Conservation (phyloP, 345 rosid species). For the Gossypium turneri region DNA sequence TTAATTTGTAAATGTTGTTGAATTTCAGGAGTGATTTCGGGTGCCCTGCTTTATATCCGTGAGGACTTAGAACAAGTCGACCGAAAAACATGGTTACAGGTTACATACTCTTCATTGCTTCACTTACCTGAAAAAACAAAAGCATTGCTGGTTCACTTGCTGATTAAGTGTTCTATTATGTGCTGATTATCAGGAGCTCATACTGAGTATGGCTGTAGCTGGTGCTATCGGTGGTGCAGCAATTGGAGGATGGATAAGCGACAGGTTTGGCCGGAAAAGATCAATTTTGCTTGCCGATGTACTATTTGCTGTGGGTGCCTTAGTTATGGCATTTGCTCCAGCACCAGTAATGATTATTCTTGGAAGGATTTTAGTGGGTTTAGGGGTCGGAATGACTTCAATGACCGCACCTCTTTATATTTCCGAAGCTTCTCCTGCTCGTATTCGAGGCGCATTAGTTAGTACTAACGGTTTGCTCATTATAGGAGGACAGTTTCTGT, state of each 20-base stretch:
- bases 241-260: conserved; percentile 66
- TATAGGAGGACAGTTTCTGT: conserved; percentile 82
- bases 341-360: conserved; percentile 57
- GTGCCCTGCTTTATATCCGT: conserved; percentile 70
- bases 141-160: not conserved
- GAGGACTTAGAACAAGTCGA: conserved; percentile 64
- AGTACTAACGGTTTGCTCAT: conserved; percentile 69
- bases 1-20: not conserved
- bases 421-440: conserved; percentile 83
- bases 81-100: conserved; percentile 70
- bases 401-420: conserved; percentile 92
- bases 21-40: conserved; percentile 67
- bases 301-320: conserved; percentile 58
- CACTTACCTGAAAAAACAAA: not conserved
- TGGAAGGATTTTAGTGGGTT: conserved; percentile 73
- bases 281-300: conserved; percentile 53
- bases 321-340: conserved; percentile 67
- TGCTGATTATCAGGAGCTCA: conserved; percentile 34
- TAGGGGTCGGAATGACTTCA: conserved; percentile 93
- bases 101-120: conserved; percentile 7
- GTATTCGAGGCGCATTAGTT: conserved; percentile 84
- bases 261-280: conserved; percentile 59
- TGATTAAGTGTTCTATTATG: not conserved
- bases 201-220: conserved; percentile 79
- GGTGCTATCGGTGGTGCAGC: conserved; percentile 87